Conservation (phyloP, 108 stramenopile genomes). For the Cyclotella baltica region DNA sequence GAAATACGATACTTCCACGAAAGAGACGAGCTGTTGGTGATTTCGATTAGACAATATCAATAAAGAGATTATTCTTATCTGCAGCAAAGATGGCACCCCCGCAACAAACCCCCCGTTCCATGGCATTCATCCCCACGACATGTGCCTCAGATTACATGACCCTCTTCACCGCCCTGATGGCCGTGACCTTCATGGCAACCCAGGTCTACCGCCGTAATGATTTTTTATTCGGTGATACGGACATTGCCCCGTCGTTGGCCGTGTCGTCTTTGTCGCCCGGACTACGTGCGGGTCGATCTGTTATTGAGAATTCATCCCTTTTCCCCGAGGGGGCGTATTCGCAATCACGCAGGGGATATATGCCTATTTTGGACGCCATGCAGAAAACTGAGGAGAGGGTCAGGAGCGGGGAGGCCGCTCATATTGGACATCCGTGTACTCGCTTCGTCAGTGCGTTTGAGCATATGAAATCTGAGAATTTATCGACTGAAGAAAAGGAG, state of each 20-base stretch:
- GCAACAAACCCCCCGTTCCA: background rate
- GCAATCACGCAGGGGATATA: background rate
- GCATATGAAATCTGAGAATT: background rate
- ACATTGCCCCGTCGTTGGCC: background rate
- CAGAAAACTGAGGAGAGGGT: background rate
- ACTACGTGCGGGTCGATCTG: background rate
- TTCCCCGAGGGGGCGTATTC: constrained; percentile 1
- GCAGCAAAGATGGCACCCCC: background rate
- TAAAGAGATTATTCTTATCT: too few relatives aligned
- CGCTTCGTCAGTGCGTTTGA: constrained; percentile 3
- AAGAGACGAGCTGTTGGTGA: too few relatives aligned
- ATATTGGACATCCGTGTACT: constrained; percentile 8
- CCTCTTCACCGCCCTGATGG: background rate
- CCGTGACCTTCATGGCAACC: constrained; percentile 1
- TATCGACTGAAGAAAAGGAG: background rate
- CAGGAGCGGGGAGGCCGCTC: background rate
- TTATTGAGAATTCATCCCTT: constrained; percentile 1
- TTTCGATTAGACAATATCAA: too few relatives aligned
- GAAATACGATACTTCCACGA: too few relatives aligned
- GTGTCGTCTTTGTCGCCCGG: background rate
- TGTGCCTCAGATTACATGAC: background rate
- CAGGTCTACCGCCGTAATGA: constrained; percentile 2
- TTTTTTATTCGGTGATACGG: background rate
- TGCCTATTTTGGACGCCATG: background rate
- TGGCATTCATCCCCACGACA: background rate